Evolutionary conservation across 1,139 yeast species (phyloP).

Genomic region (Hyphopichia pseudoburtonii): DNA sequence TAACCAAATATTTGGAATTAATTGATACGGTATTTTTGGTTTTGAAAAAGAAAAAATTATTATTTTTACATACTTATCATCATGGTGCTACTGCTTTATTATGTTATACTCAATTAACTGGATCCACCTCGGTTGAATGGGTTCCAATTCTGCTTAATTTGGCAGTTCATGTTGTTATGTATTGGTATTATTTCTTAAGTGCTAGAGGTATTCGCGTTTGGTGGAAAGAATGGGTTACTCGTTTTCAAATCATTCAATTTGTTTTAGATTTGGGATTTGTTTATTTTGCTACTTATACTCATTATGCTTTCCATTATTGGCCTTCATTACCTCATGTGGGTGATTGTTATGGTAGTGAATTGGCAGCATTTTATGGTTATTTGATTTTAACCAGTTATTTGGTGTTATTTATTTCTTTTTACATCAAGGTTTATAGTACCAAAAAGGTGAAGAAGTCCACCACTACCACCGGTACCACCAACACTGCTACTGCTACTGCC

Average conservation of each 20-base stretch:
- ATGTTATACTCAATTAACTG: slow-evolving; percentile 92
- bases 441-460: slow-evolving; percentile 27
- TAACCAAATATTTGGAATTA: slow-evolving; percentile 80
- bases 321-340: slow-evolving; percentile 75
- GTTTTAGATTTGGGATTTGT: slow-evolving; percentile 86
- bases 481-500: slow-evolving; percentile 10
- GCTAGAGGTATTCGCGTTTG: slow-evolving; percentile 95
- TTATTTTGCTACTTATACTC: slow-evolving; percentile 88
- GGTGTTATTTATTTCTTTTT: slow-evolving; percentile 88
- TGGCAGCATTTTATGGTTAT: slow-evolving; percentile 91
- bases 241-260: slow-evolving; percentile 93
- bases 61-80: slow-evolving; percentile 93
- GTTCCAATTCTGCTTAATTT: slow-evolving; percentile 88
- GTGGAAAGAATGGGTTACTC: slow-evolving; percentile 99
- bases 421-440: slow-evolving; percentile 76
- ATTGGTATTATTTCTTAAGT: slow-evolving; percentile 94
- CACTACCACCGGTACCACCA: neutral
- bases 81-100: slow-evolving; percentile 97
- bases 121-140: slow-evolving; percentile 91
- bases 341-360: slow-evolving; percentile 87
- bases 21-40: slow-evolving; percentile 91
- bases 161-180: slow-evolving; percentile 95
- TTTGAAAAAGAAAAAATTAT: slow-evolving; percentile 83
- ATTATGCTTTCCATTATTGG: slow-evolving; percentile 62
- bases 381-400: slow-evolving; percentile 86